Evolutionary conservation across 2,329 filamentous ascomycete genomes (phyloP).

Genomic region (Fusarium guadeloupense): DNA sequence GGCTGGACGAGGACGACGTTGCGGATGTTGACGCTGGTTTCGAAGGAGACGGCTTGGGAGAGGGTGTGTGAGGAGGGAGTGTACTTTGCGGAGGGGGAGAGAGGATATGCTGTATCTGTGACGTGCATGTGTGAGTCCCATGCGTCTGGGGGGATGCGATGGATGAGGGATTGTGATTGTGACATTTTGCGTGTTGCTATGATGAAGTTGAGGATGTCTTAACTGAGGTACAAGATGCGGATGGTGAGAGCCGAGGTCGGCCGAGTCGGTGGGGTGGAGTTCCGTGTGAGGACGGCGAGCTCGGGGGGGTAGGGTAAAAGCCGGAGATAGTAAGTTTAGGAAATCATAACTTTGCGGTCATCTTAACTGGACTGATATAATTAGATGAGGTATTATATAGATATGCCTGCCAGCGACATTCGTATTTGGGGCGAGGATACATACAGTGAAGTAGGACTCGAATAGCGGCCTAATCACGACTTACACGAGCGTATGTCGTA

Average conservation of each 20-base stretch:
- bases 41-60: slow-evolving; percentile 60
- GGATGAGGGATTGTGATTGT: slow-evolving; percentile 4
- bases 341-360: too few species aligned
- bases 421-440: too few species aligned
- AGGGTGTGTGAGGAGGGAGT: slow-evolving; percentile 59
- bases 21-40: slow-evolving; percentile 58
- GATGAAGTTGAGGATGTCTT: background rate
- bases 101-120: slow-evolving; percentile 63
- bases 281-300: background rate
- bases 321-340: too few species aligned
- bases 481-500: background rate
- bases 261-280: background rate
- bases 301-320: too few species aligned
- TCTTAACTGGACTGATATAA: too few species aligned
- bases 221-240: background rate
- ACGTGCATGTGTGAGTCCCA: slow-evolving; percentile 74
- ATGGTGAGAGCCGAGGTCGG: background rate
- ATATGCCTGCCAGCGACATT: too few species aligned
- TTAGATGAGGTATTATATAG: too few species aligned
- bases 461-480: too few species aligned
- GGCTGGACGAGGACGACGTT: slow-evolving; percentile 70
- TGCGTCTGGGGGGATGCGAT: slow-evolving; percentile 53
- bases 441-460: too few species aligned
- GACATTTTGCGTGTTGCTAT: slow-evolving; percentile 7
- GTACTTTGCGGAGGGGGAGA: slow-evolving; percentile 61